Conservation (phyloP, 495 filamentous ascomycete genomes). For the Penicillium coffeae region DNA sequence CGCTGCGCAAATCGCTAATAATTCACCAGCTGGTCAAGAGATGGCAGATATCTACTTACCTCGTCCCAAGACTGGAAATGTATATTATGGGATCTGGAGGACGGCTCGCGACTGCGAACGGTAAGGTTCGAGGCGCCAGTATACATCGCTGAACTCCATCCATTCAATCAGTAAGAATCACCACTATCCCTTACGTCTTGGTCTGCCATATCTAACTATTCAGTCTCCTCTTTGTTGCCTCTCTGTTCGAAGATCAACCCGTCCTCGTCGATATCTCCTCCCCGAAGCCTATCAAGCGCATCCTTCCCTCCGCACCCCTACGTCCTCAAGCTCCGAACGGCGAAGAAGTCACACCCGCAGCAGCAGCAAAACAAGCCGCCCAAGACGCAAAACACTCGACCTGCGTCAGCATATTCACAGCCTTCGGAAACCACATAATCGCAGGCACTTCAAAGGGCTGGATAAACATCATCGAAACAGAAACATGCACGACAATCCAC, state of each 20-base stretch:
- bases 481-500: constrained; percentile 72
- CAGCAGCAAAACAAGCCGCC: constrained; percentile 77
- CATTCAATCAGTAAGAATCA: constrained; percentile 72
- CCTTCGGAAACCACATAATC: constrained; percentile 78
- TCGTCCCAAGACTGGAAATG: constrained; percentile 94
- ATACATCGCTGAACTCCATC: constrained; percentile 92
- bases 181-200: not conserved
- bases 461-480: constrained; percentile 87
- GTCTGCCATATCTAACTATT: not conserved
- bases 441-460: constrained; percentile 92
- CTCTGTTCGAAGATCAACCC: constrained; percentile 89
- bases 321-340: constrained; percentile 54
- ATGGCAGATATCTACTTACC: constrained; percentile 89
- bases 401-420: constrained; percentile 84
- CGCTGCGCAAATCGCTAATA: constrained; percentile 8
- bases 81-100: constrained; percentile 87
- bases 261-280: constrained; percentile 76
- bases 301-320: constrained; percentile 77
- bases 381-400: constrained; percentile 93
- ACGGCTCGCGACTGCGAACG: constrained; percentile 62
- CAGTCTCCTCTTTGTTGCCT: constrained; percentile 77
- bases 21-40: constrained; percentile 76
- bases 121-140: constrained; percentile 88
- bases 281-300: constrained; percentile 61
- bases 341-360: constrained; percentile 57